These are phyloP conservation scores for Elongisporangium anandrum DNA, from an alignment of 352 stramenopile genomes.

Conservation along the genomic window DNA sequence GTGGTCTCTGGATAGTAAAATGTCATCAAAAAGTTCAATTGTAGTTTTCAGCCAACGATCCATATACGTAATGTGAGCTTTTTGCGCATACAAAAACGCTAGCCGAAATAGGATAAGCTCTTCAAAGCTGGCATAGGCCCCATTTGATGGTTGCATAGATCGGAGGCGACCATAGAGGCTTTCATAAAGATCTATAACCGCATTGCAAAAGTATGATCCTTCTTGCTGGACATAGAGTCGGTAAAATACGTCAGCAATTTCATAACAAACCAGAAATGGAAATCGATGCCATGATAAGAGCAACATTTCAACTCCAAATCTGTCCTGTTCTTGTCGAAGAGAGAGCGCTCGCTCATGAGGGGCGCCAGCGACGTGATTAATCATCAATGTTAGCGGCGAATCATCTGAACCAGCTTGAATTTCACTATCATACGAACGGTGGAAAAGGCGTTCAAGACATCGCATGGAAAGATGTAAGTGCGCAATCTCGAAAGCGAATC, in stretches of 20 bases:
- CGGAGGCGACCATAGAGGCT: conserved; percentile 50
- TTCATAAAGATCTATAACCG: conserved; percentile 44
- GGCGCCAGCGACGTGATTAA: not conserved
- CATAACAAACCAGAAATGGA: conserved; percentile 55
- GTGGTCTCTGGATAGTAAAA: conserved; percentile 8
- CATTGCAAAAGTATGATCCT: conserved; percentile 2
- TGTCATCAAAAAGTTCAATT: conserved; percentile 21
- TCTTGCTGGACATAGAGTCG: conserved; percentile 15
- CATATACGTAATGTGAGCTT: conserved; percentile 8
- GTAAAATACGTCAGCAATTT: conserved; percentile 59
- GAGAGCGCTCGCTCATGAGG: not conserved
- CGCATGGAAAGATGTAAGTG: conserved; percentile 32
- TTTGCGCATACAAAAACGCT: conserved; percentile 44
- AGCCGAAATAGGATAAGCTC: conserved; percentile 49
- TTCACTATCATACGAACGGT: conserved; percentile 18
- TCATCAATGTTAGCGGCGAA: not conserved
- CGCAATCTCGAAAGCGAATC: conserved; percentile 19
- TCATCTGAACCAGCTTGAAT: conserved; percentile 1
- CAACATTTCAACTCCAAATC: conserved; percentile 10
- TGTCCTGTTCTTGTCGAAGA: not conserved
- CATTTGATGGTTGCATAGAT: conserved; percentile 17
- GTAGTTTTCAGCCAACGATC: conserved; percentile 11
- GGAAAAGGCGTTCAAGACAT: conserved; percentile 24
- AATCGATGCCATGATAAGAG: conserved; percentile 53
- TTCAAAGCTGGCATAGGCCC: conserved; percentile 35